Conservation (phyloP, 305 asterid genomes). For the Plantago coronopus region DNA sequence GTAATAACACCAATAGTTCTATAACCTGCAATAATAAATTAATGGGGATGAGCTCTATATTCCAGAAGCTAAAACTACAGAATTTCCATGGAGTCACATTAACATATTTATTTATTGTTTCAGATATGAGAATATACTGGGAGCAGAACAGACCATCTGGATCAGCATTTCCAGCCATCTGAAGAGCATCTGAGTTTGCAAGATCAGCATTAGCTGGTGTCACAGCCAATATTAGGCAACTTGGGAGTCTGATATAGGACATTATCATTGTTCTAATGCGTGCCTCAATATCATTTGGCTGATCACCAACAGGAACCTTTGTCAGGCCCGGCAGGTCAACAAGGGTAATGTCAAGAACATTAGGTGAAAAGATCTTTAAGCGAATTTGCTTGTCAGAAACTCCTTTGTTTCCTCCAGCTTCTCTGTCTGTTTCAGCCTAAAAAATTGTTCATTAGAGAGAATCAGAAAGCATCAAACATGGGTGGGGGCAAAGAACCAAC, state of each 20-base stretch:
- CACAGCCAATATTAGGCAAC: slow-evolving; percentile 94
- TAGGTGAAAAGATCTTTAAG: slow-evolving; percentile 89
- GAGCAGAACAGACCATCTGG: slow-evolving; percentile 70
- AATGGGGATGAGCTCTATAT: slow-evolving; percentile 23
- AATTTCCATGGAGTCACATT: slow-evolving; percentile 2
- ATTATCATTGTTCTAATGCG: slow-evolving; percentile 98
- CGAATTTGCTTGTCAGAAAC: slow-evolving; percentile 95
- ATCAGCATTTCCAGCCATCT: slow-evolving; percentile 98
- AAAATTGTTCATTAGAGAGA: slow-evolving; percentile 19
- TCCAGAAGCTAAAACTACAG: slow-evolving; percentile 15
- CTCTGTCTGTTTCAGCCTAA: slow-evolving; percentile 91
- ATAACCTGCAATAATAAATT: slow-evolving; percentile 60
- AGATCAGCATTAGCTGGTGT: slow-evolving; percentile 96
- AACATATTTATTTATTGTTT: slow-evolving; percentile 6
- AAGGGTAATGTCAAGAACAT: slow-evolving; percentile 93
- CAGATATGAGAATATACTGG: slow-evolving; percentile 7
- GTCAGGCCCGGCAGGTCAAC: slow-evolving; percentile 99
- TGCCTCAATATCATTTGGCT: slow-evolving; percentile 95
- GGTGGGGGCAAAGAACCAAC: slow-evolving; percentile 6
- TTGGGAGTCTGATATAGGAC: slow-evolving; percentile 81
- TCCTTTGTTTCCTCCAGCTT: slow-evolving; percentile 86
- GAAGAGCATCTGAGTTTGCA: slow-evolving; percentile 98
- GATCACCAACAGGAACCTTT: slow-evolving; percentile 98
- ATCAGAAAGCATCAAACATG: slow-evolving; percentile 9
- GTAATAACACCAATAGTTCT: slow-evolving; percentile 93